Evolutionary conservation across 2,329 filamentous ascomycete species (phyloP).

Genomic region (Colletotrichum chlorophyti): DNA sequence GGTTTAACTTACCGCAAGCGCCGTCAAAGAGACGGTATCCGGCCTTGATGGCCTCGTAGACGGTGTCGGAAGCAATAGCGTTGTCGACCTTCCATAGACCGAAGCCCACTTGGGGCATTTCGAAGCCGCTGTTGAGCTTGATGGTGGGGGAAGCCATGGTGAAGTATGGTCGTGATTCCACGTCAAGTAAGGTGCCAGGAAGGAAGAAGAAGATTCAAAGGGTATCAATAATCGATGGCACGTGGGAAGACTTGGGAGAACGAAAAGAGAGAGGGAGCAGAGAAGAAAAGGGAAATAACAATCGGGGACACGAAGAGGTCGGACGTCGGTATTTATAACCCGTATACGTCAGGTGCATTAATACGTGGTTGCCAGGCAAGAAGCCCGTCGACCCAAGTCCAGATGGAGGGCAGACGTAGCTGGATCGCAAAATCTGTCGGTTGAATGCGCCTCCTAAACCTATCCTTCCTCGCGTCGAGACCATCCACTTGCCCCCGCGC

Average conservation of each 20-base stretch:
- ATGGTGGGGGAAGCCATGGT: slow-evolving; percentile 50
- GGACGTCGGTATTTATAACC: slow-evolving; percentile 21
- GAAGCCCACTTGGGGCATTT: slow-evolving; percentile 80
- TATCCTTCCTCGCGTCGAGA: not conserved
- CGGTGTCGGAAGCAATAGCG: slow-evolving; percentile 73
- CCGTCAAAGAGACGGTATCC: slow-evolving; percentile 68
- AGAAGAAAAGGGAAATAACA: not conserved
- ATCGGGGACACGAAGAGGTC: not conserved
- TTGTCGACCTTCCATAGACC: slow-evolving; percentile 86
- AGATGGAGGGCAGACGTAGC: not conserved
- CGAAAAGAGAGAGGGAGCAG: not conserved
- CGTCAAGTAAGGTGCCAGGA: not conserved
- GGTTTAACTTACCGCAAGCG: slow-evolving; percentile 61
- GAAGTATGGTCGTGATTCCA: not conserved
- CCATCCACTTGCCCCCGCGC: not conserved
- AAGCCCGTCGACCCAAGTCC: not conserved
- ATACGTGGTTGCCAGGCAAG: not conserved
- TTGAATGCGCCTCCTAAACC: not conserved
- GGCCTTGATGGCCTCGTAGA: slow-evolving; percentile 76
- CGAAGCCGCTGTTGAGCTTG: slow-evolving; percentile 69
- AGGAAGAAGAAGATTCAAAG: not conserved
- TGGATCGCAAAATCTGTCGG: not conserved
- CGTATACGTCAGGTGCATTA: not conserved
- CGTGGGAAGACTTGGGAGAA: slow-evolving; percentile 4
- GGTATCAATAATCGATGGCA: slow-evolving; percentile 4